Evolutionary conservation across 2,329 filamentous ascomycete genomes (phyloP), one percentile per base, ranked within the genome.

Genomic region (Grosmannia penicillata): DNA sequence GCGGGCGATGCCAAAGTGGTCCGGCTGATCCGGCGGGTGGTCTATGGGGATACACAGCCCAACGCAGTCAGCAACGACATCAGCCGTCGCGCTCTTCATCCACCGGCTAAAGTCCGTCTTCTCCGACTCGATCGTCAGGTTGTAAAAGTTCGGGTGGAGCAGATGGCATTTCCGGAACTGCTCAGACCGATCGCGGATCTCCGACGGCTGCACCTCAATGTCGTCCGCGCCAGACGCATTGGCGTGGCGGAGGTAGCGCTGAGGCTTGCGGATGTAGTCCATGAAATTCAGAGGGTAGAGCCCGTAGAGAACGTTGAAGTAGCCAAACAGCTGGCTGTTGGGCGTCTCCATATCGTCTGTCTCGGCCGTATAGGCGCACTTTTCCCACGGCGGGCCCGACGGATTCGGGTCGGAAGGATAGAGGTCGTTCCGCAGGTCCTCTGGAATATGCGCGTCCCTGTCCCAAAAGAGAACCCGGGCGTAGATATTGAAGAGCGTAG

Each of bases 251-350:
- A 91, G 62, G 51, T 82, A 89, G 45, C 79, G 74, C 47, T 85
- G 75, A 4, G 83, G 82, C 51, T 89, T 89, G 40, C 82, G 72
- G 44, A 91, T 80, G 52, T 89, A 91, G 55, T 79, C 80, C 72
- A 85, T 81, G 48, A 91, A 85, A 53, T 89, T 89, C 51, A 89
- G 72, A 2, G 83, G 83, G 46, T 89, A 91, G 5, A 91, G 60
- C 0, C 83, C 84, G 48, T 91, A 91, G 1, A 91, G 64, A 21
- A 86, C 78, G 3, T 82, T 87, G 49, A 86, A 91, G 55, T 84
- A 87, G 48, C 78, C 73, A 38, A 77, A 59, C 2, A 89, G 65
- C 43, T 83, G 77, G 6, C 14, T 15, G 18, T 29, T 8, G 11
- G 77, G 73, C 3, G 84, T 71, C 4, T 68, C 61, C 6, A 68